phyloP scores from a whole-genome alignment of 163 green algal species.

The Chloroidium sp. region DNA sequence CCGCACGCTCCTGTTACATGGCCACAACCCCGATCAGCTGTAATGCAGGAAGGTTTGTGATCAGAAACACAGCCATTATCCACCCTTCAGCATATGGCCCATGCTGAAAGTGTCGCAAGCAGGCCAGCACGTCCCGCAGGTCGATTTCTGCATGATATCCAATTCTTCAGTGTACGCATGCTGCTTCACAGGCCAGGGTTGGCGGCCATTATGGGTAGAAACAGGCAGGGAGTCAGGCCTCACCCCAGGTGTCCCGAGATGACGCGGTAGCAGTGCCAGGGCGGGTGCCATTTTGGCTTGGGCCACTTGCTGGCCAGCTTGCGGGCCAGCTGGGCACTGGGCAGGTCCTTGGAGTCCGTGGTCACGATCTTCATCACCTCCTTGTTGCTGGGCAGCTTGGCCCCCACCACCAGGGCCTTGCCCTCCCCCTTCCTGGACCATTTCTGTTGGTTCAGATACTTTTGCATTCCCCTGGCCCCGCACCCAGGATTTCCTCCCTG shows the following conservation, averaged over 20 bases:
- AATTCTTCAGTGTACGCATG: neutral
- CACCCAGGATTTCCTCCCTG: neutral
- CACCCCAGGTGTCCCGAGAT: constrained; percentile 92
- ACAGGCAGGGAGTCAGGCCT: neutral
- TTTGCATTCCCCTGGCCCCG: neutral
- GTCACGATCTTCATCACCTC: constrained; percentile 15
- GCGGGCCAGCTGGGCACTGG: constrained; percentile 58
- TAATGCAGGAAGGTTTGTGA: neutral
- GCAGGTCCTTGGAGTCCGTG: constrained; percentile 34
- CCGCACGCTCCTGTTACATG: constrained; percentile 74
- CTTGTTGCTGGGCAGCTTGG: constrained; percentile 5
- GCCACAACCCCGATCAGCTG: neutral
- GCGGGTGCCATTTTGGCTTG: constrained; percentile 83
- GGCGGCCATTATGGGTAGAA: neutral
- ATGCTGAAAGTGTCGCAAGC: too few species aligned
- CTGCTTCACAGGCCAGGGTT: neutral
- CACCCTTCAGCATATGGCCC: too few species aligned
- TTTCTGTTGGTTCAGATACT: constrained; percentile 4
- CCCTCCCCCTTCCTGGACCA: neutral
- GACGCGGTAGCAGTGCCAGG: constrained; percentile 94
- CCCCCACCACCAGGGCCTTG: constrained; percentile 14
- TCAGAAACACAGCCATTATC: neutral
- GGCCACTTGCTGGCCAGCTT: constrained; percentile 87
- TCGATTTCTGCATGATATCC: too few species aligned
- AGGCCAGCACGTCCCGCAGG: too few species aligned